These are phyloP conservation scores for Erigeron canadensis DNA, from an alignment of 129 eudicot genomes.

Conservation along the genomic window DNA sequence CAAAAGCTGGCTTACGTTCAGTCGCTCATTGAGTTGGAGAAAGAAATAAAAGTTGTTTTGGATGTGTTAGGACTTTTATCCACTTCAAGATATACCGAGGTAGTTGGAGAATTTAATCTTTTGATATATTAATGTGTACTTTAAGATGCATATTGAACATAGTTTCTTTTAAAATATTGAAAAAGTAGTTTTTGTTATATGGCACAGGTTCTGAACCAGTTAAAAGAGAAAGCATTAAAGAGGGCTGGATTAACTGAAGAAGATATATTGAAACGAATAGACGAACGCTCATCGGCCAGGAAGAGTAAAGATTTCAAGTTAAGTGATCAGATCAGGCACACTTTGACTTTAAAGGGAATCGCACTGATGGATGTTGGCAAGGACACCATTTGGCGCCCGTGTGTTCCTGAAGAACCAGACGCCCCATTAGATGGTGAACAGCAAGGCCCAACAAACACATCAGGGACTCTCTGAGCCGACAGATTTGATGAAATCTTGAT, in stretches of 20 bases:
- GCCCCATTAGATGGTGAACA: conserved; percentile 15
- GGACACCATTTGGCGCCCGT: conserved; percentile 79
- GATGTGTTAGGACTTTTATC: conserved; percentile 74
- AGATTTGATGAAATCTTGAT: conserved; percentile 25
- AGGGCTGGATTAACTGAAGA: conserved; percentile 72
- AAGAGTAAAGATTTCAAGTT: conserved; percentile 51
- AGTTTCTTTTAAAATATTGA: not conserved
- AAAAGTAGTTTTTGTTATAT: not conserved
- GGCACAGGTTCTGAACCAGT: conserved; percentile 63
- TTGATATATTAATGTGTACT: too few species aligned
- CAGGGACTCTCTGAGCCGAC: conserved; percentile 21
- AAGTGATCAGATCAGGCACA: conserved; percentile 67
- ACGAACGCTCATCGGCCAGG: conserved; percentile 65
- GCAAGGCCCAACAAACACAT: conserved; percentile 23
- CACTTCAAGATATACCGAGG: conserved; percentile 61
- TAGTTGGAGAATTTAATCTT: conserved; percentile 22
- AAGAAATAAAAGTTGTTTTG: conserved; percentile 53
- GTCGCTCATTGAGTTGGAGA: conserved; percentile 57
- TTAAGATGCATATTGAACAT: not conserved
- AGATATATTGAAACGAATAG: conserved; percentile 42
- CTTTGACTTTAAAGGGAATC: conserved; percentile 64
- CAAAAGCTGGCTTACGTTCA: conserved; percentile 39
- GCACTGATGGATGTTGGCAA: conserved; percentile 74
- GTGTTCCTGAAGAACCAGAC: conserved; percentile 41
- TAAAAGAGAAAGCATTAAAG: conserved; percentile 73